phyloP scores from a whole-genome alignment of 306 rosid species.

The Canavalia ensiformis region DNA sequence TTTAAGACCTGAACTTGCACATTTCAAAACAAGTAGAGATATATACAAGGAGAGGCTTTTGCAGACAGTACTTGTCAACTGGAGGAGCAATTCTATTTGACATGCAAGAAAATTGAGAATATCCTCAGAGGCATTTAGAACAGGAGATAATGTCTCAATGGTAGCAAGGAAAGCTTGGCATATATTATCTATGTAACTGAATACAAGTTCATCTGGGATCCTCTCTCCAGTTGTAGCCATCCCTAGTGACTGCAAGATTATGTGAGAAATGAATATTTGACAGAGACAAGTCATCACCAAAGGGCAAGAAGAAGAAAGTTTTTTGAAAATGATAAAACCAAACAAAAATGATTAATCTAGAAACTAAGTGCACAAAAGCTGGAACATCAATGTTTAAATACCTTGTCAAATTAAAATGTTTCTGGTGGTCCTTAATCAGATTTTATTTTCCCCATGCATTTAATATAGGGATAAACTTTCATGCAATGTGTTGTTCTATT shows the following conservation, averaged over 20 bases:
- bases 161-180: conserved; percentile 71
- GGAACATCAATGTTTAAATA: conserved; percentile 29
- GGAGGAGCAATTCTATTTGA: conserved; percentile 76
- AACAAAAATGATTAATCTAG: conserved; percentile 33
- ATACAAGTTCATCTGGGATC: conserved; percentile 60
- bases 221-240: conserved; percentile 48
- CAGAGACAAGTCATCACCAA: conserved; percentile 24
- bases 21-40: conserved; percentile 68
- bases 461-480: conserved; percentile 12
- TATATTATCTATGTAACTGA: conserved; percentile 66
- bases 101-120: conserved; percentile 72
- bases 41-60: conserved; percentile 58
- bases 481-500: background rate
- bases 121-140: conserved; percentile 64
- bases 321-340: conserved; percentile 23
- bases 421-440: conserved; percentile 19
- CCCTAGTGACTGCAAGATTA: conserved; percentile 67
- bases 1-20: conserved; percentile 76
- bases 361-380: conserved; percentile 42
- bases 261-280: conserved; percentile 41
- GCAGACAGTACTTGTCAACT: conserved; percentile 64
- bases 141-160: conserved; percentile 67
- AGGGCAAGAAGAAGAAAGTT: conserved; percentile 25
- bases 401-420: conserved; percentile 26
- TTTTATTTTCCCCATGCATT: background rate